Evolutionary conservation across 176 grass and related monocot species (phyloP).

Genomic region (Aechmea fasciata): DNA sequence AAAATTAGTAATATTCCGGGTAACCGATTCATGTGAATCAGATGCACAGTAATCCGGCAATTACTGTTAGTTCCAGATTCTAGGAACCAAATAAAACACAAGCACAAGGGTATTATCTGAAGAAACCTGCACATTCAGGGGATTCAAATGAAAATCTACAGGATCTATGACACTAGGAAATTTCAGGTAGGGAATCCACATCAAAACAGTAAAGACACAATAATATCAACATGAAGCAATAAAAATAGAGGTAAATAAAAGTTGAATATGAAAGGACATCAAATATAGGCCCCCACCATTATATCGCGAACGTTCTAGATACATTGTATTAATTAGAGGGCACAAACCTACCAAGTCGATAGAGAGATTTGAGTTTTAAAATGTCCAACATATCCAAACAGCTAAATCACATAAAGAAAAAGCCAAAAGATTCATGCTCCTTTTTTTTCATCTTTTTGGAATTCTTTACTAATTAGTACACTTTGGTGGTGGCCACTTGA

Average conservation of each 20-base stretch:
- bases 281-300: not conserved
- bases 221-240: not conserved
- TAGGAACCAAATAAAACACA: too few species aligned
- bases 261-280: not conserved
- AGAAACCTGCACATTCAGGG: too few species aligned
- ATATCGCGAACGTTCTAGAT: not conserved
- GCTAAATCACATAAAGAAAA: not conserved
- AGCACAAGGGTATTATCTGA: too few species aligned
- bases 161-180: constrained; percentile 14
- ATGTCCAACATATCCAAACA: not conserved
- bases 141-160: constrained; percentile 27
- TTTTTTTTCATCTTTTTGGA: not conserved
- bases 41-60: too few species aligned
- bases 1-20: too few species aligned
- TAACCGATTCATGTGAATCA: too few species aligned
- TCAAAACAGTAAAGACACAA: constrained; percentile 1
- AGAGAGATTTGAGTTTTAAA: not conserved
- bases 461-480: not conserved
- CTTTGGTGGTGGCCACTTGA: not conserved
- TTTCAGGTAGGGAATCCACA: constrained; percentile 29
- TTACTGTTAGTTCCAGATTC: too few species aligned
- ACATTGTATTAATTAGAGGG: not conserved
- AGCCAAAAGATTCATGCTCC: not conserved
- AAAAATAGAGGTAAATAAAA: not conserved
- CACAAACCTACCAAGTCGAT: not conserved